Base-by-base conservation (phyloP, 108 stramenopile species). In the Cyclotella baltica region DNA sequence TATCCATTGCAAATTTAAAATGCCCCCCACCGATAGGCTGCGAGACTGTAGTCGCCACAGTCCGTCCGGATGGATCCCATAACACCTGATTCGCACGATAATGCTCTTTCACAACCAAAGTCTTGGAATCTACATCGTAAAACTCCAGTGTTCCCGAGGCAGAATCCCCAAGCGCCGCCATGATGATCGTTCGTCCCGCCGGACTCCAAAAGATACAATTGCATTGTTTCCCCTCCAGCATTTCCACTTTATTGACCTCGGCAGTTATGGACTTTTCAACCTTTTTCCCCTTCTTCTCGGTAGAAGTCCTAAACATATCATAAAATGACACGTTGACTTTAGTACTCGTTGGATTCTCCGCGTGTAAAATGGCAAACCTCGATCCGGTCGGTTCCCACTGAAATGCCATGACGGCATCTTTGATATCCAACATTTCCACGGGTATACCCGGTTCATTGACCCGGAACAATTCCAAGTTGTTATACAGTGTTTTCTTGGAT, bases 1-100 rank as follows among this genome's bases (percentile, higher is more conserved):
- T 98, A 91, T 98, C 98, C 96, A 97, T 96, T 67, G 94, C 94
- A 70, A 93, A 97, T 72, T 97, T 97, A 85, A 95, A 98, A 85
- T 97, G 95, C 20, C 93, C 93, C 27, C 96, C 96, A 16, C 89
- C 95, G 30, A 98, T 84, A 13, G 98, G 97, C 69, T 98, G 98
- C 15, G 90, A 85, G 0, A 98, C 96, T 28, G 90, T 89, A 13
- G 97, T 97, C 9, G 93, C 92, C 2, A 98, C 84, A 58, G 93
- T 88, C 5, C 98, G 84, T 36, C 98, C 98, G 3, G 89, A 86
- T 35, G 98, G 98, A 71, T 99, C 98, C 98, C 98, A 99, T 25
- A 92, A 43, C 4, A 98, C 89, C 78, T 96, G 92, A 76, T 96
- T 97, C 75, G 89, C 85, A 34, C 98, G 93, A 78, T 96, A 97